Evolutionary conservation across 768 basidiomycete species (phyloP).

Genomic region (Suillus clintonianus): DNA sequence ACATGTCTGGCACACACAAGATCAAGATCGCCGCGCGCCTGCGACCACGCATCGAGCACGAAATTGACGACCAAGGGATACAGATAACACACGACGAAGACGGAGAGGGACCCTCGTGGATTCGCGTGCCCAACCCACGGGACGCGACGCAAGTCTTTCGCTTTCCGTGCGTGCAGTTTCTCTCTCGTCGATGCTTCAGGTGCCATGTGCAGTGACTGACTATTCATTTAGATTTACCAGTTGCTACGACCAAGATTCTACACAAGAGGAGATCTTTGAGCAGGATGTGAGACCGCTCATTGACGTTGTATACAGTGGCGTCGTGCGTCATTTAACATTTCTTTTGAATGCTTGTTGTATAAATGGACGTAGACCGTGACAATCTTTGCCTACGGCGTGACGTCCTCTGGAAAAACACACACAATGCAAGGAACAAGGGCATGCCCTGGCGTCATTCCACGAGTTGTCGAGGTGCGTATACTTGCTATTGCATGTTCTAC

Average conservation of each 20-base stretch:
- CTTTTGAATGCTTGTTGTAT: background rate
- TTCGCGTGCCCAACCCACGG: constrained; percentile 71
- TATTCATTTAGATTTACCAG: constrained; percentile 59
- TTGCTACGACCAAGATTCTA: constrained; percentile 70
- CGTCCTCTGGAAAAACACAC: constrained; percentile 88
- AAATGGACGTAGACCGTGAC: constrained; percentile 64
- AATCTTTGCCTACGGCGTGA: constrained; percentile 89
- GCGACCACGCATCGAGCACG: constrained; percentile 61
- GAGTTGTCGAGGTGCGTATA: constrained; percentile 64
- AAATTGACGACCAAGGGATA: constrained; percentile 63
- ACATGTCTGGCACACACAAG: constrained; percentile 38
- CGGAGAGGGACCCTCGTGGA: constrained; percentile 40
- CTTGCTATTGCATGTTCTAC: background rate
- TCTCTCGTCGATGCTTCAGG: constrained; percentile 1
- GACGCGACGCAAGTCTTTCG: constrained; percentile 72
- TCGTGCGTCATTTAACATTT: constrained; percentile 47
- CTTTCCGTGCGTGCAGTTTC: constrained; percentile 57
- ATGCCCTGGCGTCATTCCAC: constrained; percentile 85
- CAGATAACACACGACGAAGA: constrained; percentile 48
- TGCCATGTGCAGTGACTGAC: constrained; percentile 5
- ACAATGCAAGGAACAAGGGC: constrained; percentile 84
- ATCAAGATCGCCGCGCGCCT: constrained; percentile 75
- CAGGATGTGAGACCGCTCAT: constrained; percentile 77
- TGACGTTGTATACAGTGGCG: constrained; percentile 74
- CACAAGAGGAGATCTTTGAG: constrained; percentile 76